These are phyloP conservation scores for Trapa incisa DNA, from an alignment of 345 rosid genomes.

Conservation along the genomic window DNA sequence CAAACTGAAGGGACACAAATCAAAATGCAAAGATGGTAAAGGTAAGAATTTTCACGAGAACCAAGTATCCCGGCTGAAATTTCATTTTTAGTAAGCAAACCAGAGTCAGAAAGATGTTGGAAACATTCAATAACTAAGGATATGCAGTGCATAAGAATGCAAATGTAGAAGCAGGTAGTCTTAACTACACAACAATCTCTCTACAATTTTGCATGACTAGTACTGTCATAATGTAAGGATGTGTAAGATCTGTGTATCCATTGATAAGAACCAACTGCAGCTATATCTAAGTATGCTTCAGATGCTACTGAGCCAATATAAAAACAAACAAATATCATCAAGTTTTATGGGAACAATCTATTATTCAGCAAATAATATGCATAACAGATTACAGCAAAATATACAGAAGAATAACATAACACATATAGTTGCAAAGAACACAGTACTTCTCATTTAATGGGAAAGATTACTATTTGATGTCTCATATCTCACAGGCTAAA, in stretches of 20 bases:
- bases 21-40: not conserved
- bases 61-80: not conserved
- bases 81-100: not conserved
- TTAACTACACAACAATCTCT: not conserved
- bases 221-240: not conserved
- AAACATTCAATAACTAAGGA: not conserved
- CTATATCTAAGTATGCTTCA: not conserved
- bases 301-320: not conserved
- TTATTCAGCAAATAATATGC: not conserved
- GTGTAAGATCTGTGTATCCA: not conserved
- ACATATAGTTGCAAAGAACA: not conserved
- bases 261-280: not conserved
- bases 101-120: not conserved
- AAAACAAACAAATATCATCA: not conserved
- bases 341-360: not conserved
- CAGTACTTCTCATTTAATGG: not conserved
- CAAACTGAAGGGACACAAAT: slow-evolving; percentile 42
- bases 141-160: not conserved
- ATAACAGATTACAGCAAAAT: not conserved
- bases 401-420: not conserved
- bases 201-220: not conserved
- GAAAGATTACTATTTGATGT: not conserved
- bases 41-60: not conserved
- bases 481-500: not conserved
- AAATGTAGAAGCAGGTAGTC: not conserved